A percentile compares a stretch with the other conserved stretches of the same genome.
Evolutionary conservation across 2,329 filamentous ascomycete species (phyloP).

Genomic region (Epichloe glyceriae): DNA sequence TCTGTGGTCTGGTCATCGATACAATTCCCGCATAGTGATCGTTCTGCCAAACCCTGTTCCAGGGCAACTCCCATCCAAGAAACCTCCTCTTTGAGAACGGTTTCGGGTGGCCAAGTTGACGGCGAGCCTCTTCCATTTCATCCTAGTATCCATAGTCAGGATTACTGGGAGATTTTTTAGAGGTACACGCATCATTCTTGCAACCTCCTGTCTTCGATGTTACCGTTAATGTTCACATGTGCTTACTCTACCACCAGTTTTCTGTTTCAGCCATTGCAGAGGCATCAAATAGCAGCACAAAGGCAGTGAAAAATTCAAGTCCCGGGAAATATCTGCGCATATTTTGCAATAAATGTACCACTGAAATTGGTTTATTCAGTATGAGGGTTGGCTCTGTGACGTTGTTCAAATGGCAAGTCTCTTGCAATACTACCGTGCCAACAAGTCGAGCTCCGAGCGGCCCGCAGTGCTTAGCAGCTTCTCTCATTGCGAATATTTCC

Average conservation of each 20-base stretch:
- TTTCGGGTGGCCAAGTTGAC: conserved; percentile 21
- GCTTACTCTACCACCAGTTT: conserved; percentile 23
- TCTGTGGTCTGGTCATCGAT: conserved; percentile 52
- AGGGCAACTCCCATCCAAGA: conserved; percentile 13
- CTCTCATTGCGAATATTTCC: conserved; percentile 38
- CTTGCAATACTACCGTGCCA: conserved; percentile 22
- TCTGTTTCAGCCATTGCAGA: conserved; percentile 20
- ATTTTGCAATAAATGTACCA: conserved; percentile 32
- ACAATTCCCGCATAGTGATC: conserved; percentile 52
- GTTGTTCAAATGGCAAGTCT: conserved; percentile 45
- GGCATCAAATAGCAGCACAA: conserved; percentile 17
- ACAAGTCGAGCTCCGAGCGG: conserved; percentile 23
- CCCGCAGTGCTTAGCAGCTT: conserved; percentile 38
- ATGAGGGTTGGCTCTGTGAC: conserved; percentile 31
- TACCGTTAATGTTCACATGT: not conserved
- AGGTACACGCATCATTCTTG: conserved; percentile 28
- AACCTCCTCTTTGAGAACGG: conserved; percentile 31
- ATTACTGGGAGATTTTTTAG: conserved; percentile 35
- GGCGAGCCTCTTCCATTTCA: conserved; percentile 28
- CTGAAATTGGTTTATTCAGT: conserved; percentile 35
- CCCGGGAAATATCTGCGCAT: conserved; percentile 24
- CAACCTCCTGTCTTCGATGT: not conserved
- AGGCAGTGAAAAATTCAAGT: conserved; percentile 14
- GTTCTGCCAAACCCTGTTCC: conserved; percentile 12
- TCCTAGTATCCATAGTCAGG: conserved; percentile 34